Evolutionary conservation across 352 stramenopile genomes (phyloP), one percentile per base, ranked within the genome.

Genomic region (Thalassiosira mediterranea): DNA sequence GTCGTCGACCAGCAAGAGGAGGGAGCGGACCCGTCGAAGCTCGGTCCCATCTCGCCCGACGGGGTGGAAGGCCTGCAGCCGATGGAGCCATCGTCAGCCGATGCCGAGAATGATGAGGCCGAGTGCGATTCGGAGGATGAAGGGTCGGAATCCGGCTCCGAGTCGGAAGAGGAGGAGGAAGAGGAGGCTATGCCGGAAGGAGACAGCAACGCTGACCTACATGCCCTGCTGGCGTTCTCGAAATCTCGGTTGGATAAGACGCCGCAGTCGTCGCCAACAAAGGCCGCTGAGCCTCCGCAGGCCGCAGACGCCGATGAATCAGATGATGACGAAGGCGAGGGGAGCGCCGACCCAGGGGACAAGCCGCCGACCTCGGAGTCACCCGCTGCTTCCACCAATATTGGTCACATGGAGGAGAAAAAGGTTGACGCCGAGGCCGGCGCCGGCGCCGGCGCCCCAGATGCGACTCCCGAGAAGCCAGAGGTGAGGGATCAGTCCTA

Each of bases 181-280:
- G 28, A 5, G 29, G 17, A 75, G 38, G 38, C 42, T 10, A 71
- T 76, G 37, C 26, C 51, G 15, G 54, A 70, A 23, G 56, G 54
- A 13, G 57, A 76, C 53, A 56, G 44, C 10, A 70, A 69, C 57
- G 53, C 44, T 25, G 65, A 75, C 17, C 31, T 69, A 13, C 65
- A 61, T 46, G 56, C 67, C 3, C 38, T 82, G 46, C 42, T 82
- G 47, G 66, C 73, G 0, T 73, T 70, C 28, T 74, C 73, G 0
- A 82, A 78, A 75, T 59, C 52, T 19, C 21, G 73, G 42, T 37
- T 82, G 26, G 60, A 72, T 21, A 71, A 74, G 11, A 32, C 23
- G 8, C 38, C 52, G 11, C 26, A 59, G 26, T n/a, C 26, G 26
- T 29, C 25, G 19, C 23, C 38, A 29, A 13, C 48, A 10, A 46